phyloP scores from a whole-genome alignment of 1,284 basidiomycete species.

The Trametes pubescens region DNA sequence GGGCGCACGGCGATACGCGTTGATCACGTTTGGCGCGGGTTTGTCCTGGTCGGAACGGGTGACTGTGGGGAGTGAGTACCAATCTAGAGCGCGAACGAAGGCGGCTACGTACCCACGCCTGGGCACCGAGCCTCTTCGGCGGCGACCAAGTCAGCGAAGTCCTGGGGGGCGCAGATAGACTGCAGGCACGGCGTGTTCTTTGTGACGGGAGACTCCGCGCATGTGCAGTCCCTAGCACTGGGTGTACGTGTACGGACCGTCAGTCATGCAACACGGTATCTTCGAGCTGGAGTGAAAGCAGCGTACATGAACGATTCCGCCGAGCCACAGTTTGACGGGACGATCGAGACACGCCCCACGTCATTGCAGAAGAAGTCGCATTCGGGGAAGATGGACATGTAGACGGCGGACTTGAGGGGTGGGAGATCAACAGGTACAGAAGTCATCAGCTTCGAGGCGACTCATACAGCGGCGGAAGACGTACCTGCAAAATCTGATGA shows the following conservation, averaged over 20 bases:
- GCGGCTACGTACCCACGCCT: neutral
- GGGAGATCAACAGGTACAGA: too few species aligned
- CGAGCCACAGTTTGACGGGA: neutral
- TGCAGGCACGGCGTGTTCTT: neutral
- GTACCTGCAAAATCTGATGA: too few species aligned
- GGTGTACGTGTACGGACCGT: neutral
- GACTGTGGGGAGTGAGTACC: too few species aligned
- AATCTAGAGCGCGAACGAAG: too few species aligned
- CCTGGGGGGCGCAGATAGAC: neutral
- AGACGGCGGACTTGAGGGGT: too few species aligned
- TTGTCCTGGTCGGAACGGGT: too few species aligned
- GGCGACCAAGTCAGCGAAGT: neutral
- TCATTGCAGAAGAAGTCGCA: neutral
- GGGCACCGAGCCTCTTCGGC: neutral
- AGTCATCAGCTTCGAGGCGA: too few species aligned
- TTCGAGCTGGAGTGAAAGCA: neutral
- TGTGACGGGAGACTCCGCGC: neutral
- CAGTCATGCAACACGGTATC: neutral
- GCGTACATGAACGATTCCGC: neutral
- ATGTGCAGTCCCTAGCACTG: neutral
- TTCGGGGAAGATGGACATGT: neutral
- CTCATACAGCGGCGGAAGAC: too few species aligned
- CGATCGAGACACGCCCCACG: neutral
- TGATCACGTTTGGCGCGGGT: too few species aligned
- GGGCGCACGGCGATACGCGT: too few species aligned